Base-by-base conservation (phyloP, 257 asterid species). In the Paraleonurus japonicus region DNA sequence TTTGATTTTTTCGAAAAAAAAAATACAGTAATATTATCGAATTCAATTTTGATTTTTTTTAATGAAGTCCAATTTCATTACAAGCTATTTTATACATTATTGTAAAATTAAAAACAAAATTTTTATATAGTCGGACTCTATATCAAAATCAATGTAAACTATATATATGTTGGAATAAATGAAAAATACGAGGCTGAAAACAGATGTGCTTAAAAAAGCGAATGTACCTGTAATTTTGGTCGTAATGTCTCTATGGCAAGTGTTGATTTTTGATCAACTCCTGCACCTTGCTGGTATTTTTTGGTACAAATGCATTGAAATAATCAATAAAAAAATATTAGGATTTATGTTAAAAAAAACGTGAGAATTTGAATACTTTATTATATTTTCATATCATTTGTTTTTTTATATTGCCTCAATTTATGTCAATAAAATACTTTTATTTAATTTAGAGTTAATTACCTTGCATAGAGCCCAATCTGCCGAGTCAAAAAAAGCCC, bases 391-490 rank as follows among this genome's bases (percentile, higher is more conserved):
- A 4, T 3, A 5, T 10, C 0, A 51, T 20, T 51, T 12, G 3
- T 11, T 17, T 0, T 33, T 4, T 13, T 27, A 3, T 11, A 26
- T 4, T 1, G 27, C 30, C 19, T 26, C 19, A 4, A 16, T 47
- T n/a, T 47, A 43, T 41, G 17, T 41, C 5, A 41, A 41, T 0
- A 19, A 28, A 30, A 28, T 26, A 23, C 1, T 45, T n/a, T 17
- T 7, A 32, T 71, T 48, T 5, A 27, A 13, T 47, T 57, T 28
- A 7, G 41, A 67, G 48, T 61, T 39, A 48, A 19, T 66, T 84
- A 86, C 98, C 96, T 89, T 92, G 80, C 88, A 76, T 10, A 92
- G 72, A 61, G 87, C 98, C 96, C 98, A 92, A 30, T 92, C 98
- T 0, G 96, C 98, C 0, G 98, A 92, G 77, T 92, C 96, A 67